Evolutionary conservation across 139 green algal species (phyloP).

Genomic region (Picochlorum sp.): DNA sequence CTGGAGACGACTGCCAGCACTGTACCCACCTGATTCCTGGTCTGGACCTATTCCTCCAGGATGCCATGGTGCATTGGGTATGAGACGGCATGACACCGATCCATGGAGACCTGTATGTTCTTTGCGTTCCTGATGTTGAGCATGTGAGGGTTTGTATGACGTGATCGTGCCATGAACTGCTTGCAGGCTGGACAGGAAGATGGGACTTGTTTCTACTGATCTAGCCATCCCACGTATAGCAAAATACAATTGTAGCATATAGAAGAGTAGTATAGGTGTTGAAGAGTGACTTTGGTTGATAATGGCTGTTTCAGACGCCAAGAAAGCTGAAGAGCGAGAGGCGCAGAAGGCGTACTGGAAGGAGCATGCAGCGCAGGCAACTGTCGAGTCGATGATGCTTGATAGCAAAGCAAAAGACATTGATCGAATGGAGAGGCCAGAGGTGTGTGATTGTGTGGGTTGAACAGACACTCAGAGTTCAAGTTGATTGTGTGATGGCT

Average conservation of each 20-base stretch:
- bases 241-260: too few relatives aligned
- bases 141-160: background rate
- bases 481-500: background rate
- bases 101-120: slow-evolving; percentile 5
- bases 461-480: background rate
- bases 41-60: slow-evolving; percentile 23
- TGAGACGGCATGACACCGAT: background rate
- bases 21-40: slow-evolving; percentile 28
- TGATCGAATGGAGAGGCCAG: slow-evolving; percentile 67
- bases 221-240: too few relatives aligned
- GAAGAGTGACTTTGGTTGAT: too few relatives aligned
- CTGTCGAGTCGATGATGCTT: slow-evolving; percentile 86
- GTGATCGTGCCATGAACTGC: background rate
- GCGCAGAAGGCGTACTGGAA: slow-evolving; percentile 65
- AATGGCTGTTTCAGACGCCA: too few relatives aligned
- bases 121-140: background rate
- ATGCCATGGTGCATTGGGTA: slow-evolving; percentile 13
- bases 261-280: too few relatives aligned
- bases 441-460: slow-evolving; percentile 45
- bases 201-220: background rate
- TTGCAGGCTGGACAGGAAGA: slow-evolving; percentile 3
- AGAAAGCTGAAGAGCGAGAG: slow-evolving; percentile 34
- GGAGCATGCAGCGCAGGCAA: slow-evolving; percentile 54
- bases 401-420: slow-evolving; percentile 65
- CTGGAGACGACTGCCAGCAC: slow-evolving; percentile 11